These are phyloP conservation scores for Amaranthus cruentus DNA, from an alignment of 148 eudicot genomes.

Conservation along the genomic window DNA sequence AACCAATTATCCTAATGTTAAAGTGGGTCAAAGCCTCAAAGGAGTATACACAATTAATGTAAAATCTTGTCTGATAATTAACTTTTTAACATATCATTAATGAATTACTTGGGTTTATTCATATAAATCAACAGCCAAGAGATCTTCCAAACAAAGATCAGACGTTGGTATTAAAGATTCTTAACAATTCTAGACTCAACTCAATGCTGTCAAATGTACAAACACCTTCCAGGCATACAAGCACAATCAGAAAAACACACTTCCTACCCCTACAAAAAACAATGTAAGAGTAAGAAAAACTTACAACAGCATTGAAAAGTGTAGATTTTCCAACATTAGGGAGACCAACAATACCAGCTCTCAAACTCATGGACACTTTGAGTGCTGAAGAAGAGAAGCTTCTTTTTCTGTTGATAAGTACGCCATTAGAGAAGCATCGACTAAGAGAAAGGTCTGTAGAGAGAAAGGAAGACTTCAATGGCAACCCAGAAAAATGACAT, in stretches of 20 bases:
- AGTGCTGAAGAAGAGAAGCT: slow-evolving; percentile 41
- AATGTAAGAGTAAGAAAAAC: slow-evolving; percentile 17
- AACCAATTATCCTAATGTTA: too few species aligned
- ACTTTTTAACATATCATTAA: too few species aligned
- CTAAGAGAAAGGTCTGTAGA: neutral
- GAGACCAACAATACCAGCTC: slow-evolving; percentile 96
- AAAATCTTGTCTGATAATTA: too few species aligned
- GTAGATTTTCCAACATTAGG: slow-evolving; percentile 99
- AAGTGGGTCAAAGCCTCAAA: too few species aligned
- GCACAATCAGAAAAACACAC: neutral
- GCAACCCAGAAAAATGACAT: slow-evolving; percentile 37
- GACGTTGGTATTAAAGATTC: too few species aligned
- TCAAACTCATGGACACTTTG: slow-evolving; percentile 77
- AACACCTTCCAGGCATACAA: slow-evolving; percentile 16
- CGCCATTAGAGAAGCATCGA: slow-evolving; percentile 13
- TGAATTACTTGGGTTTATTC: too few species aligned
- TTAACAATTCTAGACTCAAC: neutral
- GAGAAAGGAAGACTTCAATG: slow-evolving; percentile 46
- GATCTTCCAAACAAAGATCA: too few species aligned
- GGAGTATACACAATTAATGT: too few species aligned
- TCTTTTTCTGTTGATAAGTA: slow-evolving; percentile 23
- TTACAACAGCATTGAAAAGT: slow-evolving; percentile 95
- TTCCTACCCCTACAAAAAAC: neutral
- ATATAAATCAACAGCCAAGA: too few species aligned
- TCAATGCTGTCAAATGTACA: slow-evolving; percentile 1